A percentile compares a stretch with the other conserved stretches of the same genome.
Evolutionary conservation across 2,329 filamentous ascomycete species (phyloP).

Genomic region (Pseudonectria foliicola): DNA sequence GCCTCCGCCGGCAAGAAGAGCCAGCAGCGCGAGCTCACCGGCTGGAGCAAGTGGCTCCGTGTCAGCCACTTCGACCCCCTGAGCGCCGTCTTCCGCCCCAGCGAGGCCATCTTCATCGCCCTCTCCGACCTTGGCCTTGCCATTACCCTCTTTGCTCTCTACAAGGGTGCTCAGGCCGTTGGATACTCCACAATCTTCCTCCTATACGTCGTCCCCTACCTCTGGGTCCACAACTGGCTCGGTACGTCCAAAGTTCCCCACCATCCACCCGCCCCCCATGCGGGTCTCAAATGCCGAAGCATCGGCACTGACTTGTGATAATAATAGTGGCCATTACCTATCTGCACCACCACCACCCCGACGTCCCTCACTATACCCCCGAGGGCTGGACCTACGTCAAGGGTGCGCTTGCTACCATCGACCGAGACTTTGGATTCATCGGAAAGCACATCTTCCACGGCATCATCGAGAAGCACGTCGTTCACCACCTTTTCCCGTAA

Average conservation of each 20-base stretch:
- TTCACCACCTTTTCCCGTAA: constrained; percentile 50
- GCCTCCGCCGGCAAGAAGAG: constrained; percentile 41
- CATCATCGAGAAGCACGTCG: constrained; percentile 53
- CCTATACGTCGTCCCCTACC: constrained; percentile 57
- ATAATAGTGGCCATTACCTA: constrained; percentile 62
- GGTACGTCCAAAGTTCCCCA: constrained; percentile 31
- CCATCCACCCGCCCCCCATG: too few relatives aligned
- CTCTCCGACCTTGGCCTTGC: constrained; percentile 54
- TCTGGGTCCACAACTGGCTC: constrained; percentile 67
- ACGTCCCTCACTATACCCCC: constrained; percentile 32
- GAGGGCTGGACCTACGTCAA: constrained; percentile 54
- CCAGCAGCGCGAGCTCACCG: constrained; percentile 34
- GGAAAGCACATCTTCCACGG: constrained; percentile 57
- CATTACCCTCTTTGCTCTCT: constrained; percentile 43
- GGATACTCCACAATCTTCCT: constrained; percentile 50
- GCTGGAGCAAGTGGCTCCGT: constrained; percentile 31
- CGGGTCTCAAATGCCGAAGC: too few relatives aligned
- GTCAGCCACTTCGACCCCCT: constrained; percentile 55
- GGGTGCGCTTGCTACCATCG: constrained; percentile 54
- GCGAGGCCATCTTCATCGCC: constrained; percentile 48
- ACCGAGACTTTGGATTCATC: constrained; percentile 56
- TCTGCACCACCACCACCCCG: constrained; percentile 63
- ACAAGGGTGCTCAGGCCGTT: constrained; percentile 43
- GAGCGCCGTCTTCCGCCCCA: constrained; percentile 52
- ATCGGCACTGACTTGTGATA: too few relatives aligned